Base-by-base conservation (phyloP, 2,329 filamentous ascomycete genomes). In the Ascochyta koolunga region DNA sequence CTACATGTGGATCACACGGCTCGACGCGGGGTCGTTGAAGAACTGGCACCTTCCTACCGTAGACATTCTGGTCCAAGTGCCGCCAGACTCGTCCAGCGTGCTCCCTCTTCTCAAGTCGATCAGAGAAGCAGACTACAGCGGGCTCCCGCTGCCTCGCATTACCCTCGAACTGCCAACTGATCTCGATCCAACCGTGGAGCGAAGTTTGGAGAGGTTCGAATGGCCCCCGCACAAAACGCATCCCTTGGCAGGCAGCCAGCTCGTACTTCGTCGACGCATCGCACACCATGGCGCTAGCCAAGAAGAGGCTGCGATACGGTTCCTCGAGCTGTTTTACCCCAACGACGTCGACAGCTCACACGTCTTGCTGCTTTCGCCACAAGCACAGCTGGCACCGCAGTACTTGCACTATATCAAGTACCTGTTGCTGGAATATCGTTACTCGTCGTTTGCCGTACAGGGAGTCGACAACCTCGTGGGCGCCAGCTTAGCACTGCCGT, bases 331-430 rank as follows among this genome's bases (percentile, higher is more conserved):
- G 0, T 96, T 96, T 72, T 98, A 92, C 82, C 93, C 95, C 2
- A 77, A 79, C 3, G 80, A 86, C 53, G 80, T 86, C 5, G 70
- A 74, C 2, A 76, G 85, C 46, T 87, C 88, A 9, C 91, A 97
- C 71, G 84, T 96, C 2, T 81, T 99, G n/a, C 77, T 97, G 2
- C 82, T 99, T 5, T 93, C 91, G 5, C 86, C 93, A 1, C 87
- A 96, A 62, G 84, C 83, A 1, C 90, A 98, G 71, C 76, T 98
- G 0, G 89, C 90, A 0, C 86, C 88, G 1, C 83, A 89, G 1
- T 98, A 91, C 70, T 93, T 89, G 59, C 91, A 96, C 59, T 96
- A 95, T 70, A 78, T 96, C 13, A 91, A 89, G 71, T 96, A 91
- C 71, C 76, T 83, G 1, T 77, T 93, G 0, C 78, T 98, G 4